phyloP scores from a whole-genome alignment of 2,329 filamentous ascomycete genomes.

The Parastagonospora nodorum region DNA sequence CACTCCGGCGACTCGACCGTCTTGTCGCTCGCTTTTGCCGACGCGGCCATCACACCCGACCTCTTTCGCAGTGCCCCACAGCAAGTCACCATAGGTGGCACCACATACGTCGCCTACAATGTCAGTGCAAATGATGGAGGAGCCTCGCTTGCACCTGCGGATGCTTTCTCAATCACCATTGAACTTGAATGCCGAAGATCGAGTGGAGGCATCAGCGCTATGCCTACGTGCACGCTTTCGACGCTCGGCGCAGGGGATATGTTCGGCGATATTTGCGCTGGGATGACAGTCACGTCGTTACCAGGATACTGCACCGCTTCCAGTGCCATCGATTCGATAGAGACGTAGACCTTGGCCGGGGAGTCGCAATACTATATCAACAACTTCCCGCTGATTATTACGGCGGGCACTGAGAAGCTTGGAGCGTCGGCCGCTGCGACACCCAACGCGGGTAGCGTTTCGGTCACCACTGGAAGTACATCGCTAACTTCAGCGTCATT shows the following conservation, averaged over 20 bases:
- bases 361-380: slow-evolving; percentile 16
- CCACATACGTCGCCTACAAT: slow-evolving; percentile 21
- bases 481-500: slow-evolving; percentile 2
- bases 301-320: slow-evolving; percentile 14
- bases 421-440: slow-evolving; percentile 26
- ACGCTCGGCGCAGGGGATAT: slow-evolving; percentile 9
- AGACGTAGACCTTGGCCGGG: slow-evolving; percentile 15
- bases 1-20: slow-evolving; percentile 25
- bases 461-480: slow-evolving; percentile 6
- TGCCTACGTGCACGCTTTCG: slow-evolving; percentile 20
- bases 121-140: slow-evolving; percentile 7
- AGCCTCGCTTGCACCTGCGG: background rate
- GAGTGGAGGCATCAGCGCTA: slow-evolving; percentile 10
- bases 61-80: slow-evolving; percentile 7
- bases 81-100: slow-evolving; percentile 21
- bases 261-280: slow-evolving; percentile 13
- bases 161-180: slow-evolving; percentile 10
- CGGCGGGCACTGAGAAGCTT: slow-evolving; percentile 34
- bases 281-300: slow-evolving; percentile 3
- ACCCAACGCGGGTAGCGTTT: slow-evolving; percentile 15
- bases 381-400: slow-evolving; percentile 31
- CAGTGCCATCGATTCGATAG: slow-evolving; percentile 1
- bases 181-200: slow-evolving; percentile 16
- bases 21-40: slow-evolving; percentile 14
- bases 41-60: slow-evolving; percentile 1